Evolutionary conservation across 2,329 filamentous ascomycete genomes (phyloP), one percentile per base, ranked within the genome.

Genomic region (Hirsutella minnesotensis): DNA sequence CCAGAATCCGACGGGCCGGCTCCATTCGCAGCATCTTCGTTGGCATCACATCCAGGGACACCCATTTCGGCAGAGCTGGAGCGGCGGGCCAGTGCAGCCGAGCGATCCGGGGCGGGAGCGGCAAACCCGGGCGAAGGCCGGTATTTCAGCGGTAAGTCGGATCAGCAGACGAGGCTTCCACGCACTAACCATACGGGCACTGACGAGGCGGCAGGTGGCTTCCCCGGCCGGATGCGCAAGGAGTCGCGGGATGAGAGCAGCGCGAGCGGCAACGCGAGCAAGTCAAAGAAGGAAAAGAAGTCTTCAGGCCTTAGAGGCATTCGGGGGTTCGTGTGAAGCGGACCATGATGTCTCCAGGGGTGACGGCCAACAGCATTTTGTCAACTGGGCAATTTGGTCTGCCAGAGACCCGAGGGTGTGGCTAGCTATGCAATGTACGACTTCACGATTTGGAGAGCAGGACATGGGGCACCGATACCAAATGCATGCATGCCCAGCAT

Each of bases 211-310:
- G 18, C 51, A 68, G 71, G 70, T 16, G 68, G 69, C 19, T 60
- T 70, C 9, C 69, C 72, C 48, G 73, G 69, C 51, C 55, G 64
- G 24, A 55, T 65, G 1, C 66, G 66, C 3, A 69, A 73, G 49
- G 69, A 75, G 22, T 54, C 53, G 9, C 74, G 73, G 46, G 68
- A 72, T 29, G 70, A 69, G 48, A 60, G 15, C 31, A 15, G 59
- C 38, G 51, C 43, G 61, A 66, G 52, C 43, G 24, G 40, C 51
- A 56, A 1, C 9, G 42, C 47, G 16, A 42, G 48, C 38, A 55
- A 55, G 42, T 44, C 53, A 16, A 63, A 60, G 41, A 63, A 63
- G 51, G 60, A 63, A 12, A 62, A 62, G 50, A 63, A 61, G 44
- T 49, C 55, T 22, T 56, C 57, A 18, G 63, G 59, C 4, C 49